Conservation (phyloP, 441 rosid genomes). For the Corymbia citriodora region DNA sequence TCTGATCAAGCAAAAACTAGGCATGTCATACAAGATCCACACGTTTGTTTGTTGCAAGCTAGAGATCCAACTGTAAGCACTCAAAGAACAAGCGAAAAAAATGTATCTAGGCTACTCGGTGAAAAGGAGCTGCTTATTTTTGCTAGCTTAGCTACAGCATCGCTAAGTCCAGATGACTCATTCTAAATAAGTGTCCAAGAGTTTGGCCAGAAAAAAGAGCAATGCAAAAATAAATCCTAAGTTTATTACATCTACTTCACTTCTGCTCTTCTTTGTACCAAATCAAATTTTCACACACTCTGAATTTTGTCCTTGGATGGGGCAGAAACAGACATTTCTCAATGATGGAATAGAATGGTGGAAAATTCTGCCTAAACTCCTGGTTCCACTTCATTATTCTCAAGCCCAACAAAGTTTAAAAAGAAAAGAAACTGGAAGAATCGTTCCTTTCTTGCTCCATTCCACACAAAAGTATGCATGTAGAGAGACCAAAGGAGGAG, state of each 20-base stretch:
- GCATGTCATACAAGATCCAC: neutral
- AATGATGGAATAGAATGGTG: neutral
- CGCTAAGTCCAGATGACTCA: neutral
- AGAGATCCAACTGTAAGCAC: neutral
- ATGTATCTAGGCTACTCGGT: neutral
- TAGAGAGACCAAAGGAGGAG: neutral
- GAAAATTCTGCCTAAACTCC: neutral
- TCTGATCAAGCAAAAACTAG: constrained; percentile 41
- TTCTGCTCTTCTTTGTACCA: neutral
- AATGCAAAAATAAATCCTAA: neutral
- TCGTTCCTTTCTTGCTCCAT: neutral
- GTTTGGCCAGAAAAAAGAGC: neutral
- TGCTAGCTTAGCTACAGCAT: neutral
- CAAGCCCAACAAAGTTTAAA: neutral
- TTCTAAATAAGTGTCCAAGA: neutral
- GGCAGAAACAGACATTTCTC: neutral
- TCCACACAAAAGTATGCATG: neutral
- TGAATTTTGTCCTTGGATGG: neutral
- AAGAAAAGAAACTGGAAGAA: neutral
- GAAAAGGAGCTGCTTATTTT: neutral
- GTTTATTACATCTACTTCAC: neutral
- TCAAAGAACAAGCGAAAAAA: neutral
- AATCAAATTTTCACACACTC: neutral
- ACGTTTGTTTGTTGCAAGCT: neutral
- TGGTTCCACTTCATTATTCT: neutral